phyloP scores from a whole-genome alignment of 2,329 filamentous ascomycete genomes.

The Phaeosphaeriaceae sp. region DNA sequence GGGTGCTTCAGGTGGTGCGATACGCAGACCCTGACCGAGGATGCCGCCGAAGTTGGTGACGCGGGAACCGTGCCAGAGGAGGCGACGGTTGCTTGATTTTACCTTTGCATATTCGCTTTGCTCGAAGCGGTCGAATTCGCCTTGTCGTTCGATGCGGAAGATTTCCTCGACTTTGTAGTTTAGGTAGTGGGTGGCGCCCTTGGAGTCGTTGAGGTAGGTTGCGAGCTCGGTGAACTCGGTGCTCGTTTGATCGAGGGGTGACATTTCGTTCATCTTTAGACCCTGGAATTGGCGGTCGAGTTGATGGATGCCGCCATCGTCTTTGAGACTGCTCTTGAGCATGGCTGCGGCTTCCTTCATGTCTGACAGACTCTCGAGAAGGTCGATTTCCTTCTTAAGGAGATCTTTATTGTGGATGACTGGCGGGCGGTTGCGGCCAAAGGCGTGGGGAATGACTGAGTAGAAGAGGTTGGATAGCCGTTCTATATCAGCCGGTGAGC shows the following conservation, averaged over 20 bases:
- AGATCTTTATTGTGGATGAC: conserved; percentile 63
- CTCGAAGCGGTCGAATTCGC: conserved; percentile 73
- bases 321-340: conserved; percentile 68
- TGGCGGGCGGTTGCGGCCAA: conserved; percentile 75
- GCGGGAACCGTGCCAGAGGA: conserved; percentile 88
- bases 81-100: conserved; percentile 67
- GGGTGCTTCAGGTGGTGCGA: conserved; percentile 84
- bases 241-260: conserved; percentile 64
- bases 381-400: conserved; percentile 77
- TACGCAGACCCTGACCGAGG: conserved; percentile 84
- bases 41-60: conserved; percentile 88
- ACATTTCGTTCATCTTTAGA: conserved; percentile 78
- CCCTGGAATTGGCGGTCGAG: conserved; percentile 76
- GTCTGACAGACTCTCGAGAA: conserved; percentile 80
- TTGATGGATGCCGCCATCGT: conserved; percentile 61
- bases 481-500: conserved; percentile 60
- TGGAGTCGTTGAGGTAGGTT: conserved; percentile 70
- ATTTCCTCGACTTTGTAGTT: conserved; percentile 72
- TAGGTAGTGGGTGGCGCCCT: conserved; percentile 69
- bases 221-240: conserved; percentile 70
- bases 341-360: conserved; percentile 84
- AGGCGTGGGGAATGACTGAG: conserved; percentile 80
- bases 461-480: conserved; percentile 79
- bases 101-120: conserved; percentile 60
- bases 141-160: conserved; percentile 79